phyloP scores from a whole-genome alignment of 2,329 filamentous ascomycete genomes.

The Botrytis byssoidea region DNA sequence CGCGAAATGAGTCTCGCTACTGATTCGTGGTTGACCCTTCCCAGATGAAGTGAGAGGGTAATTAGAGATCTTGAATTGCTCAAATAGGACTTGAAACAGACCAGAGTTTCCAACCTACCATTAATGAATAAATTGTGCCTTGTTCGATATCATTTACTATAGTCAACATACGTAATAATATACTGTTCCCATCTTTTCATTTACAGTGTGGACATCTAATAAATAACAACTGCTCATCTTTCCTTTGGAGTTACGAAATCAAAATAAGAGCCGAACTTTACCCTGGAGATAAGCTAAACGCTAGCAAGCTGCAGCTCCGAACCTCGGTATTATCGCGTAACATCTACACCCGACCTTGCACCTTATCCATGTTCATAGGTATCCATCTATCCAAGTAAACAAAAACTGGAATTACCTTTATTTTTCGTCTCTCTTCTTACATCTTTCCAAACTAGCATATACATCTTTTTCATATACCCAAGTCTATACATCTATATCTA shows the following conservation, averaged over 20 bases:
- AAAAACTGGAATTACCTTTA: not conserved
- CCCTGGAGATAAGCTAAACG: not conserved
- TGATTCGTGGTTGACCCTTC: no score
- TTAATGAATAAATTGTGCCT: not conserved
- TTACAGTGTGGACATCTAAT: not conserved
- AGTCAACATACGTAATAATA: not conserved
- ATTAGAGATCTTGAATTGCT: not conserved
- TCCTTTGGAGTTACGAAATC: not conserved
- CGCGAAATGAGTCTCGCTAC: not conserved
- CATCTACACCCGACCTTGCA: slow-evolving; percentile 4
- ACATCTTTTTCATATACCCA: not conserved
- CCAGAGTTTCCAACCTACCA: not conserved
- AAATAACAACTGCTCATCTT: not conserved
- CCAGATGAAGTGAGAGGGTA: not conserved
- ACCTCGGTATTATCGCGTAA: slow-evolving; percentile 19
- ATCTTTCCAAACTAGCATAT: not conserved
- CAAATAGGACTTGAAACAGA: not conserved
- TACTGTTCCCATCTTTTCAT: not conserved
- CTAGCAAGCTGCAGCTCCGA: slow-evolving; percentile 14
- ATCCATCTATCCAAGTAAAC: not conserved
- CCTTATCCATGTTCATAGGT: slow-evolving; percentile 7
- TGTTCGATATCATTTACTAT: not conserved
- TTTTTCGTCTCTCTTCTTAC: not conserved
- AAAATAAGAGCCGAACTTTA: not conserved
- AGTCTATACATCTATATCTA: not conserved